These are phyloP conservation scores for Trichoderma pleuroti DNA, from an alignment of 2,329 filamentous ascomycete genomes.

Conservation along the genomic window DNA sequence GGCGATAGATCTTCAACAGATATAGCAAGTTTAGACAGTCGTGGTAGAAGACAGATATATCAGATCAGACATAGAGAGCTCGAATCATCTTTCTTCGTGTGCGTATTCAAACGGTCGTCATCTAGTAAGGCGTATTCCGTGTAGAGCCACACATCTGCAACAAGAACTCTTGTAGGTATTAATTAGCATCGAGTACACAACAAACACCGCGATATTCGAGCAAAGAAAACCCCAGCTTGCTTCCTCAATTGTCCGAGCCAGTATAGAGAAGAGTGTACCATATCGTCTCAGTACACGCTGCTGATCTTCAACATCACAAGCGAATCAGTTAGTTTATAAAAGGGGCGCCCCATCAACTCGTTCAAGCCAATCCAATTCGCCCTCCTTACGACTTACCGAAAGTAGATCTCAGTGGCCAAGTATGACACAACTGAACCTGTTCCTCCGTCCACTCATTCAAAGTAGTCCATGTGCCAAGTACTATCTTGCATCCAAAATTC, in stretches of 20 bases:
- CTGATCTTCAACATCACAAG: neutral
- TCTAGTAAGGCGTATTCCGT: neutral
- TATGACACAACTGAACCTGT: neutral
- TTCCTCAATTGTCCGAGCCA: neutral
- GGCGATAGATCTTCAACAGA: constrained; percentile 17
- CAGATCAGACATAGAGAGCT: neutral
- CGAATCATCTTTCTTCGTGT: neutral
- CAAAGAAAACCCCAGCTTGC: neutral
- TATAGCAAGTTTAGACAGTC: neutral
- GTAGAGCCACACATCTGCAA: neutral
- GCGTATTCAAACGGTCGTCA: neutral
- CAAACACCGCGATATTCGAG: neutral
- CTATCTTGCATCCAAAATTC: neutral
- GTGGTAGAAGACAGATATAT: neutral
- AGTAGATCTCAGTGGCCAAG: neutral
- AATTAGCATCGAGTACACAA: neutral
- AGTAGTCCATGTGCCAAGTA: neutral
- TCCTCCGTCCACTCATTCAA: neutral
- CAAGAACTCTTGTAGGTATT: neutral
- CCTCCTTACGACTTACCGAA: too few species aligned
- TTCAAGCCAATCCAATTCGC: neutral
- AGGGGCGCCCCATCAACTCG: too few species aligned
- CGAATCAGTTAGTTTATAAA: neutral
- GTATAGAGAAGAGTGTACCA: neutral
- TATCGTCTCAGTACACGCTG: neutral